Percentiles rank a stretch among this genome's conserved stretches.
Conservation (phyloP, 2,329 filamentous ascomycete species). For the Cladosporium cucumerinum region DNA sequence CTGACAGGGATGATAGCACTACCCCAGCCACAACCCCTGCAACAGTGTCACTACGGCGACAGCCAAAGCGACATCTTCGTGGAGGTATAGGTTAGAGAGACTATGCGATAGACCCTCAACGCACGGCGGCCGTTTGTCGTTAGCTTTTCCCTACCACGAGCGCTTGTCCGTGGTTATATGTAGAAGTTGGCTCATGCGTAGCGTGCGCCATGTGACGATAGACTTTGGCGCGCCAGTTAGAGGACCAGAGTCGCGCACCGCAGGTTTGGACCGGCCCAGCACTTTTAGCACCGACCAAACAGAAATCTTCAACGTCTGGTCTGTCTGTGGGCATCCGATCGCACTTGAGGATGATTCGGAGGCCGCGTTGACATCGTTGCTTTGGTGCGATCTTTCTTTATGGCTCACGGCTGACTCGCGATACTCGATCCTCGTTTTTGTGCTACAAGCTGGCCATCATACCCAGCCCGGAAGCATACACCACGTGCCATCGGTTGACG, state of each 20-base stretch:
- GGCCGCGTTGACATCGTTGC: neutral
- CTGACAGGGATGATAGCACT: conserved; percentile 2
- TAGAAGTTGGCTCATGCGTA: neutral
- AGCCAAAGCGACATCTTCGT: neutral
- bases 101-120: neutral
- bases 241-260: neutral
- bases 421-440: neutral
- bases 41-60: neutral
- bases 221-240: conserved; percentile 4
- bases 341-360: neutral
- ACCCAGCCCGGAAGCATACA: neutral
- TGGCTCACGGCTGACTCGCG: neutral
- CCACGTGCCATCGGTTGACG: neutral
- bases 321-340: neutral
- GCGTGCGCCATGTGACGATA: conserved; percentile 1
- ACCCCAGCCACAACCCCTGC: conserved; percentile 1
- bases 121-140: neutral
- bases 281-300: neutral
- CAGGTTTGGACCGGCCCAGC: neutral
- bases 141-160: neutral
- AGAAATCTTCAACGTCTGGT: neutral
- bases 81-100: neutral
- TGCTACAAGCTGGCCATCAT: neutral
- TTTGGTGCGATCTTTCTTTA: neutral
- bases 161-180: neutral